Evolutionary conservation across 768 basidiomycete species (phyloP), one percentile per base, ranked within the genome.

Genomic region (Russula vinacea): DNA sequence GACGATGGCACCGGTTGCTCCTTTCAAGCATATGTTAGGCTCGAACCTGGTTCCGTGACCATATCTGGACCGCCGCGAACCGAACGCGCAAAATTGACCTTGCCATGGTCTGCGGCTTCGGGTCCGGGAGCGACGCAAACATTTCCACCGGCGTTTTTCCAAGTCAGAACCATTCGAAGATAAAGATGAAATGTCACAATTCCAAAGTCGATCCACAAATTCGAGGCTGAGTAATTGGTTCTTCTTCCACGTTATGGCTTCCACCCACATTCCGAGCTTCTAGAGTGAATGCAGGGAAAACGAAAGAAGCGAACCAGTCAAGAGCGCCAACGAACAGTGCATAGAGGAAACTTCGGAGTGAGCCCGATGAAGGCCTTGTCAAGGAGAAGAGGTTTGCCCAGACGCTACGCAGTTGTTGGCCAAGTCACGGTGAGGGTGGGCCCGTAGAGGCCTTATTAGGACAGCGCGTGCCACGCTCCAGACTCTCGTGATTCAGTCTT

Each of bases 351-450:
- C 35, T 26, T 26, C 35, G 6, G 26, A 58, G 51, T 6, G 44
- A 44, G 22, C 8, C 42, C 9, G 29, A 33, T 14, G 50, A 22
- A 16, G 17, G 6, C 40, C 10, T 53, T 59, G 24, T 58, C 37
- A 35, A 13, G 17, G 24, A 40, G n/a, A 19, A 55, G 40, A 44
- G 14, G 42, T 19, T 40, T 50, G 45, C 37, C 58, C 24, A 47
- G 63, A 55, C 22, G 60, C 58, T 50, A 37, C 58, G 47, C 53
- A 50, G 63, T 44, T 40, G 37, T 39, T 40, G 26, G 29, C 29
- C 42, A 47, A 58, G 42, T 44, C 57, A 26, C 11, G 33, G 56
- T 39, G 40, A 11, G 35, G 26, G 24, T 51, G 40, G 57, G 49
- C 33, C 57, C 62, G 52, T 19, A 57, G 26, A 53, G 6, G 32